A percentile compares a stretch with the other conserved stretches of the same genome.
Conservation (phyloP, 1,284 basidiomycete species). For the Trametes hirsuta region DNA sequence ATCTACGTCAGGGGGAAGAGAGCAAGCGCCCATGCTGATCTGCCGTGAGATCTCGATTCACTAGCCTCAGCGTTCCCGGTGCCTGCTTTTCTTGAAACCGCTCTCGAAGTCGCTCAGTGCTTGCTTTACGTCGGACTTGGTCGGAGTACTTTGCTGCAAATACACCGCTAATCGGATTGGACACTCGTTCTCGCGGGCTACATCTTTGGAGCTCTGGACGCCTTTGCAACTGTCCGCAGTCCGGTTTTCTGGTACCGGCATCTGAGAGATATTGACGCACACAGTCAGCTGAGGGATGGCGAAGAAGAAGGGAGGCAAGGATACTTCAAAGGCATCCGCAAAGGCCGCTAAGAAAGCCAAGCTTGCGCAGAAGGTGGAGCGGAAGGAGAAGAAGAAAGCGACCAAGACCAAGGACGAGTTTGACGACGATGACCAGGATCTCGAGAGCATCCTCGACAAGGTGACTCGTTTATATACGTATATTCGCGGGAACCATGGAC, state of each 20-base stretch:
- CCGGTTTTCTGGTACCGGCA: too few species aligned
- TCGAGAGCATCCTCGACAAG: constrained; percentile 81
- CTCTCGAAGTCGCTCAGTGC: too few species aligned
- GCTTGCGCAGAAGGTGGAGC: constrained; percentile 67
- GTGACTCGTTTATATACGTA: constrained; percentile 40
- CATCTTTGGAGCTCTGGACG: too few species aligned
- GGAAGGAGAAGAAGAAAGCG: constrained; percentile 70
- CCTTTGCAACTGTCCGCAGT: too few species aligned
- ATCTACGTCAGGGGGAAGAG: too few species aligned
- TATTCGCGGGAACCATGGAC: neutral
- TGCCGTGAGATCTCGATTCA: neutral
- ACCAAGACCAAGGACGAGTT: constrained; percentile 50
- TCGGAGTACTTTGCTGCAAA: too few species aligned
- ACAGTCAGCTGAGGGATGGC: constrained; percentile 34
- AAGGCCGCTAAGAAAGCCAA: constrained; percentile 79
- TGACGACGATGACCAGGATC: constrained; percentile 71
- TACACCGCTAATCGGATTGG: too few species aligned
- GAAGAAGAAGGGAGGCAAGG: constrained; percentile 51
- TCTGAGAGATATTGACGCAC: too few species aligned
- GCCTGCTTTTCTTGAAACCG: neutral
- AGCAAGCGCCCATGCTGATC: neutral
- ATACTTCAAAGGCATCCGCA: constrained; percentile 48
- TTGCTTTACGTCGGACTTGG: too few species aligned
- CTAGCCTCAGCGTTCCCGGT: neutral
- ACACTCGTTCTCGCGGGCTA: too few species aligned